Evolutionary conservation across 176 grass and related monocot genomes (phyloP).

Genomic region (Melocanna baccifera): DNA sequence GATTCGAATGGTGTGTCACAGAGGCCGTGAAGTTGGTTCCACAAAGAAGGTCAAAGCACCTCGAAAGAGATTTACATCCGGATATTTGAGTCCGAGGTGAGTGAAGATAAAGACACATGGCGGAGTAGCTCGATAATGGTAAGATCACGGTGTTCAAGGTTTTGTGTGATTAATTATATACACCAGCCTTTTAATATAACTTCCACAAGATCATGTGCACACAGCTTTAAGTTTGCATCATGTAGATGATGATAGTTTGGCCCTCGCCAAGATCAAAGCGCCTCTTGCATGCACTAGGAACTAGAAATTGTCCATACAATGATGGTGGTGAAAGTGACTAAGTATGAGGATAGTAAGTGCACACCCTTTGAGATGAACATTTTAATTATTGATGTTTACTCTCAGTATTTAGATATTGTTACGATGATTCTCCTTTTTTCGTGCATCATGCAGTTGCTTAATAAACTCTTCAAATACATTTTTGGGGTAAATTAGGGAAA

Average conservation of each 20-base stretch:
- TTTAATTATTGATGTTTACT: not conserved
- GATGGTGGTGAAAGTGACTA: conserved; percentile 10
- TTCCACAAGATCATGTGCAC: not conserved
- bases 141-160: not conserved
- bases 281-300: conserved; percentile 22
- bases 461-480: not conserved
- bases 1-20: not conserved
- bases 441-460: conserved; percentile 1
- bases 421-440: not conserved
- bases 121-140: conserved; percentile 26
- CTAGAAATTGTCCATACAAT: not conserved
- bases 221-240: not conserved
- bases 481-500: not conserved
- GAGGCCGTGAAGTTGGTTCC: not conserved
- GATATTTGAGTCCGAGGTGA: not conserved
- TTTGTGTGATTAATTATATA: not conserved
- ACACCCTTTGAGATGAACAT: not conserved
- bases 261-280: conserved; percentile 29
- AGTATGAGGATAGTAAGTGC: conserved; percentile 20
- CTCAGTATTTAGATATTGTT: not conserved
- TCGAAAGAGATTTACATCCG: not conserved
- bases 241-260: conserved; percentile 20
- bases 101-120: conserved; percentile 8
- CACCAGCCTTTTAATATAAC: not conserved
- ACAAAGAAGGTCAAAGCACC: conserved; percentile 29